Percentiles rank a stretch among this genome's conserved stretches.
Conservation (phyloP, 2,329 filamentous ascomycete species). For the Alternaria gaisen region DNA sequence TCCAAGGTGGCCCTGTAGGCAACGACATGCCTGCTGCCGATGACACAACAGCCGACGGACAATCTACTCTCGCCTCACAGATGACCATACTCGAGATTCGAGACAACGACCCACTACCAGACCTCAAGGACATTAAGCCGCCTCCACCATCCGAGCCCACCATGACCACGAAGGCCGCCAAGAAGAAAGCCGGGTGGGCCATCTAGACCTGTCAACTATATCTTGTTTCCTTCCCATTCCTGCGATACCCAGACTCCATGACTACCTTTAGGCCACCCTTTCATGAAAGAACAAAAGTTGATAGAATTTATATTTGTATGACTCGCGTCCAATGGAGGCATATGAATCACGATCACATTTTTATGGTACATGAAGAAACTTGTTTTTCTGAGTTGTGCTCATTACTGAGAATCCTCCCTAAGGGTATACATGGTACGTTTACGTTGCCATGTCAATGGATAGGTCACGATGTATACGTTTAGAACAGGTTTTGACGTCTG, state of each 20-base stretch:
- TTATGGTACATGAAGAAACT: neutral
- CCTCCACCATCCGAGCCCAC: constrained; percentile 25
- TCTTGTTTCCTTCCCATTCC: constrained; percentile 1
- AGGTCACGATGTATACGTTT: neutral
- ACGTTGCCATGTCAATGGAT: neutral
- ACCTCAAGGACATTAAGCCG: constrained; percentile 42
- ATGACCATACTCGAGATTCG: constrained; percentile 52
- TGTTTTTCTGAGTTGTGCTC: neutral
- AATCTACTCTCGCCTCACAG: constrained; percentile 31
- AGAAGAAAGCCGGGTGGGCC: constrained; percentile 49
- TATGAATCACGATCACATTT: neutral
- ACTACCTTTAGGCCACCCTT: neutral
- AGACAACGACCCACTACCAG: constrained; percentile 46
- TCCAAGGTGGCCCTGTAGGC: constrained; percentile 12
- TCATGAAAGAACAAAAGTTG: neutral
- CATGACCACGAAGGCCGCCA: constrained; percentile 48
- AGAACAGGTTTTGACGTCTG: neutral
- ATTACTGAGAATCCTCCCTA: neutral
- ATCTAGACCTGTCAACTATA: constrained; percentile 21
- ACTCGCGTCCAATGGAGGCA: neutral
- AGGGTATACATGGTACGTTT: neutral
- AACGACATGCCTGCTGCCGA: constrained; percentile 4
- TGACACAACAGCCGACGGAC: constrained; percentile 5
- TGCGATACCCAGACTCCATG: constrained; percentile 13
- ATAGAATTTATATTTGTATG: neutral